Evolutionary conservation across 495 filamentous ascomycete species (phyloP).

Genomic region (Cercophora scortea): DNA sequence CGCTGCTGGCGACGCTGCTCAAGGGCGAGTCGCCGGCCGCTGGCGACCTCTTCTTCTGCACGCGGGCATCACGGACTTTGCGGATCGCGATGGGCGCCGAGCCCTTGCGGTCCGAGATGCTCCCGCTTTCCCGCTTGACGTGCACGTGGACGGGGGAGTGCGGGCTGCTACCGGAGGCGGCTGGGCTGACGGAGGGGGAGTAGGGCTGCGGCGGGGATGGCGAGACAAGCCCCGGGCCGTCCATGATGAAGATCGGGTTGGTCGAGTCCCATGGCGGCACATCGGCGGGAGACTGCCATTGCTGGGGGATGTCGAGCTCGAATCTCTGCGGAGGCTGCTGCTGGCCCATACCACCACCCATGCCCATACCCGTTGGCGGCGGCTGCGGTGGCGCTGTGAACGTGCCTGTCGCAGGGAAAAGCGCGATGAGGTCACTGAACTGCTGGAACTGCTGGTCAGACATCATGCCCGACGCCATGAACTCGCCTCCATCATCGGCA

Average conservation of each 20-base stretch:
- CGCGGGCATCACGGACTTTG: slow-evolving; percentile 20
- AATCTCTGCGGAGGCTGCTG: slow-evolving; percentile 8
- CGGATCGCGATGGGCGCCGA: slow-evolving; percentile 23
- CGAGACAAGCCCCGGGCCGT: slow-evolving; percentile 25
- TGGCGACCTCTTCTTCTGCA: slow-evolving; percentile 29
- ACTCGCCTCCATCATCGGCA: background rate
- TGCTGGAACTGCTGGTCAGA: background rate
- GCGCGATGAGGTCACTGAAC: background rate
- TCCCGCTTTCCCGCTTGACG: slow-evolving; percentile 18
- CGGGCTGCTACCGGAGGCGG: slow-evolving; percentile 20
- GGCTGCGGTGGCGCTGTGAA: background rate
- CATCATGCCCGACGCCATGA: background rate
- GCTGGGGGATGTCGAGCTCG: slow-evolving; percentile 25
- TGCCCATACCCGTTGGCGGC: background rate
- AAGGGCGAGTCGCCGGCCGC: background rate
- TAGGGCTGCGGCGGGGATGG: slow-evolving; percentile 22
- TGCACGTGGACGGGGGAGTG: slow-evolving; percentile 15
- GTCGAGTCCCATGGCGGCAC: slow-evolving; percentile 32
- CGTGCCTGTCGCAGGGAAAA: background rate
- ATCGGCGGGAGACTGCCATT: slow-evolving; percentile 21
- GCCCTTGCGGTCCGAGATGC: slow-evolving; percentile 1
- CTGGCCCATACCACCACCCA: slow-evolving; percentile 2
- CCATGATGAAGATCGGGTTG: slow-evolving; percentile 25
- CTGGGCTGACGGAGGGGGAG: slow-evolving; percentile 19
- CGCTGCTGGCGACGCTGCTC: slow-evolving; percentile 5